Conservation (phyloP, 2,329 filamentous ascomycete species). For the Neurospora sp. region DNA sequence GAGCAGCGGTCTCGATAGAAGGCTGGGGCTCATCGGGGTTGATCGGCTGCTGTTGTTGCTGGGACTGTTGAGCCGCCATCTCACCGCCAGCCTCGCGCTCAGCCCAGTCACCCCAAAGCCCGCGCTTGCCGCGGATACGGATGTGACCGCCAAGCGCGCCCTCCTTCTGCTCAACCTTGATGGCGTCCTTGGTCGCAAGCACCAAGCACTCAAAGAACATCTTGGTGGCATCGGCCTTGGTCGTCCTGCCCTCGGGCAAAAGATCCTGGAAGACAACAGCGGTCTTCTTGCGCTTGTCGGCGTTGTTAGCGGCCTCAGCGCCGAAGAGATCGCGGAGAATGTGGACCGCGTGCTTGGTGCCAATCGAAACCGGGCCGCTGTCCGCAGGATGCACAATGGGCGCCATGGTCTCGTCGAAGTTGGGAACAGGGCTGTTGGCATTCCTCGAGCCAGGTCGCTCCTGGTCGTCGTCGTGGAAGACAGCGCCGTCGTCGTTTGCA, state of each 20-base stretch:
- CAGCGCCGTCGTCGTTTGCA: constrained; percentile 42
- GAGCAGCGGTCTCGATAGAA: constrained; percentile 18
- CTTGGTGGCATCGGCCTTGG: constrained; percentile 86
- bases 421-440: constrained; percentile 40
- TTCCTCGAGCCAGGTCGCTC: constrained; percentile 25
- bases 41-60: constrained; percentile 23
- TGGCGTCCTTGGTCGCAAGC: constrained; percentile 91
- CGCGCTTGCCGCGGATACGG: constrained; percentile 78
- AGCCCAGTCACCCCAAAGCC: constrained; percentile 96
- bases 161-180: constrained; percentile 84
- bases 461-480: constrained; percentile 36
- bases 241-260: constrained; percentile 70
- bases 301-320: constrained; percentile 54
- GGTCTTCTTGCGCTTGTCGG: constrained; percentile 63
- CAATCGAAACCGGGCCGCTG: constrained; percentile 75
- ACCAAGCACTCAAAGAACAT: constrained; percentile 99
- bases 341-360: constrained; percentile 93
- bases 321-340: constrained; percentile 85
- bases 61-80: constrained; percentile 43
- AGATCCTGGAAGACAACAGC: constrained; percentile 85
- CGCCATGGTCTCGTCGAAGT: constrained; percentile 69
- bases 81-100: constrained; percentile 62
- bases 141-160: constrained; percentile 67
- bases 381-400: constrained; percentile 73
- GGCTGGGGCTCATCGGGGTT: constrained; percentile 22